phyloP scores from a whole-genome alignment of 2,329 filamentous ascomycete genomes.

The Thielaviopsis cerberus region DNA sequence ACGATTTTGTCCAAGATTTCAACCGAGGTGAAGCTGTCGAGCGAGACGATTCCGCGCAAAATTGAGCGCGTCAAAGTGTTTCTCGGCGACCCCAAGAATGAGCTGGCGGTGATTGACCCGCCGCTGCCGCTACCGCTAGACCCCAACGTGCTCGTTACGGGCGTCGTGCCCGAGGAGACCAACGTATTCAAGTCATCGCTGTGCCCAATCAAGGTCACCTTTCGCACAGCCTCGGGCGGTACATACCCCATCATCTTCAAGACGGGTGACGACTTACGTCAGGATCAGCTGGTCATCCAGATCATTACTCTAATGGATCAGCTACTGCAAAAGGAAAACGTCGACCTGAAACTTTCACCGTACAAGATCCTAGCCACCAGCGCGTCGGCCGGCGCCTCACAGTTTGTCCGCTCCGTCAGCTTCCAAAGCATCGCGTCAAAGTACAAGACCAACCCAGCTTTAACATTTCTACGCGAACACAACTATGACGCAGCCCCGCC shows the following conservation, averaged over 20 bases:
- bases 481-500: constrained; percentile 72
- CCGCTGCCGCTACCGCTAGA: constrained; percentile 78
- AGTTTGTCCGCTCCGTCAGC: constrained; percentile 76
- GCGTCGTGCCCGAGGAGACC: constrained; percentile 66
- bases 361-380: constrained; percentile 94
- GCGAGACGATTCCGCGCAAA: constrained; percentile 61
- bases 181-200: constrained; percentile 91
- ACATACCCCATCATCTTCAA: constrained; percentile 94
- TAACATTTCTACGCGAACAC: constrained; percentile 72
- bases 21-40: constrained; percentile 66
- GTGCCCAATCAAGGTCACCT: constrained; percentile 76
- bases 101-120: constrained; percentile 64
- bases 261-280: constrained; percentile 83
- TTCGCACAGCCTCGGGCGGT: constrained; percentile 58
- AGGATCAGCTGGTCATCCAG: constrained; percentile 90
- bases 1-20: constrained; percentile 75
- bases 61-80: constrained; percentile 70
- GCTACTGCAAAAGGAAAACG: constrained; percentile 81
- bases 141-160: constrained; percentile 59
- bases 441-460: constrained; percentile 53
- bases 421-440: constrained; percentile 70
- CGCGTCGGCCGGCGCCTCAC: constrained; percentile 71
- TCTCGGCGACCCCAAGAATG: constrained; percentile 76
- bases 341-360: constrained; percentile 84
- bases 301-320: constrained; percentile 98